Evolutionary conservation across 2,329 filamentous ascomycete genomes (phyloP).

Genomic region (Xylaria sp.): DNA sequence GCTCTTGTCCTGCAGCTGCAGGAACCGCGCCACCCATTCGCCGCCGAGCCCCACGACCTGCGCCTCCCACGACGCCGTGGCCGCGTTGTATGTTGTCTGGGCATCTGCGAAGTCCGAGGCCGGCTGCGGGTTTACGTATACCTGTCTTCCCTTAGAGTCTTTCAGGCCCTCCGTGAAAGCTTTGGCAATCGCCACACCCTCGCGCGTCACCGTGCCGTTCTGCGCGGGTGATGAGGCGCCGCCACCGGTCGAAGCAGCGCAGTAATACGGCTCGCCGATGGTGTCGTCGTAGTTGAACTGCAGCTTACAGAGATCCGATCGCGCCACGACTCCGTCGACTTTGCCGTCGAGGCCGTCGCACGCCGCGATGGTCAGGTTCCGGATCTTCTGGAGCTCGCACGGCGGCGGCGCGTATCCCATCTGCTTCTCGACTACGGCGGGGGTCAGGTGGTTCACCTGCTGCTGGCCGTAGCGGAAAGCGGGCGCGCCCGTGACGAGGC

Average conservation of each 20-base stretch:
- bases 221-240: slow-evolving; percentile 42
- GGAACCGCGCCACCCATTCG: slow-evolving; percentile 48
- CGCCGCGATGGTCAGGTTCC: slow-evolving; percentile 64
- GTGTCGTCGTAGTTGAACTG: slow-evolving; percentile 56
- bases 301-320: slow-evolving; percentile 53
- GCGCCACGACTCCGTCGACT: slow-evolving; percentile 62
- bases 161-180: slow-evolving; percentile 52
- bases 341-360: slow-evolving; percentile 67
- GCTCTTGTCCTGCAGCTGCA: slow-evolving; percentile 42
- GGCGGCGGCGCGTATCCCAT: slow-evolving; percentile 56
- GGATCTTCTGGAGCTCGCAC: slow-evolving; percentile 59
- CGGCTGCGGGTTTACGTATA: slow-evolving; percentile 52
- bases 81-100: slow-evolving; percentile 48
- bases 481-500: slow-evolving; percentile 58
- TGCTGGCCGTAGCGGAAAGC: slow-evolving; percentile 60
- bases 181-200: slow-evolving; percentile 48
- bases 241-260: slow-evolving; percentile 51
- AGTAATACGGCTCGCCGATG: slow-evolving; percentile 59
- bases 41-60: slow-evolving; percentile 43
- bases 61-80: slow-evolving; percentile 45
- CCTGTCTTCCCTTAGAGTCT: slow-evolving; percentile 51
- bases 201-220: slow-evolving; percentile 47
- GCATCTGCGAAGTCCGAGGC: slow-evolving; percentile 51
- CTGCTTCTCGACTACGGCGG: slow-evolving; percentile 54
- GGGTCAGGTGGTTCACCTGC: slow-evolving; percentile 57